A percentile compares a stretch with the other conserved stretches of the same genome.
Evolutionary conservation across 306 rosid species (phyloP).

Genomic region (Calophaca sinica): DNA sequence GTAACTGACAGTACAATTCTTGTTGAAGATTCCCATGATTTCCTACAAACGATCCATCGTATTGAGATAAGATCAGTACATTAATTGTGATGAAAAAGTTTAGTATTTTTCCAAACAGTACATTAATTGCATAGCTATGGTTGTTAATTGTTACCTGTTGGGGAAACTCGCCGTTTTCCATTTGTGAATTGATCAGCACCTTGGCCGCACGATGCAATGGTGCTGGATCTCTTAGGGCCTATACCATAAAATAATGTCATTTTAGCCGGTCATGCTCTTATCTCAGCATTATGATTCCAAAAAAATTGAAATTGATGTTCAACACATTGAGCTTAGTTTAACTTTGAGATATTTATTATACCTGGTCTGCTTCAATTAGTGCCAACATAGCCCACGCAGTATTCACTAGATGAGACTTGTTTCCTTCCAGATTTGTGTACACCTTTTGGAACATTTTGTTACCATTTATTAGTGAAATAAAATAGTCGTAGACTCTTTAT

Average conservation of each 20-base stretch:
- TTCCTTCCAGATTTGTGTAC: conserved; percentile 68
- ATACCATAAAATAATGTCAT: background rate
- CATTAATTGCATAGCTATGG: background rate
- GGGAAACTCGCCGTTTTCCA: conserved; percentile 72
- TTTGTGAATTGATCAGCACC: conserved; percentile 65
- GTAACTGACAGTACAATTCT: conserved; percentile 61
- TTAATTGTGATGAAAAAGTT: no score
- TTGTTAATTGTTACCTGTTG: conserved; percentile 66
- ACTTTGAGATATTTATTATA: background rate
- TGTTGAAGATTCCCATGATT: conserved; percentile 69
- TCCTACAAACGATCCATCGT: conserved; percentile 50
- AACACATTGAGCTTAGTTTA: background rate
- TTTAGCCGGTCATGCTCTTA: background rate
- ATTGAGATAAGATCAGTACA: no score
- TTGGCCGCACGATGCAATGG: conserved; percentile 72
- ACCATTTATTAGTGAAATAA: background rate
- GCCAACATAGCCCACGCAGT: conserved; percentile 83
- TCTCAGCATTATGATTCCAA: background rate
- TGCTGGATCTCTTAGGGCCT: conserved; percentile 65
- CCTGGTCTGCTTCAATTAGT: conserved; percentile 77
- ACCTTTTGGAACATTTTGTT: conserved; percentile 48
- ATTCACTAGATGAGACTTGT: conserved; percentile 65
- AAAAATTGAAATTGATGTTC: background rate
- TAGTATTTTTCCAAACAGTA: no score
- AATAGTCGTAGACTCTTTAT: no score